These are phyloP conservation scores for Ogataea minuta DNA, from an alignment of 805 yeast species.

Conservation along the genomic window DNA sequence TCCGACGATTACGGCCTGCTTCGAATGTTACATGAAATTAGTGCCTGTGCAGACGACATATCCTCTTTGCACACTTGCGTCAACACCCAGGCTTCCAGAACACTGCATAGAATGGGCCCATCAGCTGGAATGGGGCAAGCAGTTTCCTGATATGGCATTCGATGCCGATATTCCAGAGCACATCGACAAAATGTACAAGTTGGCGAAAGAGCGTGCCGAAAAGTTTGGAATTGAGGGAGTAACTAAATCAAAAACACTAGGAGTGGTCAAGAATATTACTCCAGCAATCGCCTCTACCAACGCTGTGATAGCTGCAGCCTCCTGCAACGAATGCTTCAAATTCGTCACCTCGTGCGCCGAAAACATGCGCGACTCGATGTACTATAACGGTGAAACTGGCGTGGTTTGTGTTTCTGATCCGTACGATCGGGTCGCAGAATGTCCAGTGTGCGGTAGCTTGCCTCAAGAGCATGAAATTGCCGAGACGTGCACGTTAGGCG, in stretches of 20 bases:
- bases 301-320: slow-evolving; percentile 85
- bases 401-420: slow-evolving; percentile 72
- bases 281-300: slow-evolving; percentile 96
- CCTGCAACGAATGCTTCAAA: slow-evolving; percentile 84
- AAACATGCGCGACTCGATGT: slow-evolving; percentile 71
- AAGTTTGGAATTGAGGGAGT: slow-evolving; percentile 73
- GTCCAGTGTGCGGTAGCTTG: slow-evolving; percentile 71
- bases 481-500: slow-evolving; percentile 9
- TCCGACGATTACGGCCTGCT: slow-evolving; percentile 85
- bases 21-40: slow-evolving; percentile 85
- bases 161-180: slow-evolving; percentile 71
- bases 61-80: slow-evolving; percentile 92
- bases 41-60: slow-evolving; percentile 62
- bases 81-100: slow-evolving; percentile 90
- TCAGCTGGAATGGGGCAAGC: slow-evolving; percentile 67
- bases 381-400: slow-evolving; percentile 81
- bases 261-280: slow-evolving; percentile 86
- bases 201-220: slow-evolving; percentile 58
- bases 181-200: slow-evolving; percentile 57
- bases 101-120: slow-evolving; percentile 93
- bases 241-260: slow-evolving; percentile 67
- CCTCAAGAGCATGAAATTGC: slow-evolving; percentile 19
- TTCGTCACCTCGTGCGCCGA: slow-evolving; percentile 71
- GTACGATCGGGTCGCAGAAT: slow-evolving; percentile 56
- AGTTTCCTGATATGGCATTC: slow-evolving; percentile 44